Base-by-base conservation (phyloP, 1,284 basidiomycete species). In the Omphalotus olearius region DNA sequence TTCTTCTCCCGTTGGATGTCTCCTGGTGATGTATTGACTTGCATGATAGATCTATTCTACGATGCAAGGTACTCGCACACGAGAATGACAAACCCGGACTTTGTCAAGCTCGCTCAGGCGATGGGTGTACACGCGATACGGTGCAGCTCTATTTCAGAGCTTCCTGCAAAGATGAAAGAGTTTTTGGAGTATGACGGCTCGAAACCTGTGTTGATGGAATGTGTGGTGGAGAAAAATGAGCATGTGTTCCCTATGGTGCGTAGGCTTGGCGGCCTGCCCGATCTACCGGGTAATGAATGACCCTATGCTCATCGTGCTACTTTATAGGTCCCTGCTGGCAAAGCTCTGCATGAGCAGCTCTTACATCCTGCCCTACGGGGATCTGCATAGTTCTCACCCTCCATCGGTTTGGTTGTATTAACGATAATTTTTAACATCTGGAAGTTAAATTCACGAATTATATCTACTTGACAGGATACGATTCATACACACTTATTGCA, bases 101-200 rank as follows among this genome's bases (percentile, higher is more conserved):
- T 98, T 69, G 80, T 93, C 62, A 79, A 82, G 60, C 83, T 99
- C 40, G 92, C 94, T 16, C 74, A 88, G 62, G 75, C 93, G 3
- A 98, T 98, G 94, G 84, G 88, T 53, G 88, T 94, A 47, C 92
- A 98, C 65, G 93, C 90, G 5, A 84, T 98, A 62, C 79, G 90
- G 55, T 93, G 88, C 66, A 71, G 76, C 44, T 81, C 65, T 35
- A 66, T 79, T 6, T 83, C 78, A 39, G 95, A 99, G 52, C 78
- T 99, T 11, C 91, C 92, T 0, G 83, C 78, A 37, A 96, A 91
- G 79, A 98, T 99, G 94, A 93, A 94, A 76, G 95, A 98, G 78
- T 97, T 99, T 72, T 78, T 99, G 62, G 94, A 96, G 73, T 97
- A 96, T 69, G 89, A 93, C 58, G 87, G 83, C 58, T 78, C 76